A percentile compares a stretch with the other conserved stretches of the same genome.
These are phyloP conservation scores for Leccinum griseonigrum DNA, from an alignment of 1,284 basidiomycete genomes.

Conservation along the genomic window DNA sequence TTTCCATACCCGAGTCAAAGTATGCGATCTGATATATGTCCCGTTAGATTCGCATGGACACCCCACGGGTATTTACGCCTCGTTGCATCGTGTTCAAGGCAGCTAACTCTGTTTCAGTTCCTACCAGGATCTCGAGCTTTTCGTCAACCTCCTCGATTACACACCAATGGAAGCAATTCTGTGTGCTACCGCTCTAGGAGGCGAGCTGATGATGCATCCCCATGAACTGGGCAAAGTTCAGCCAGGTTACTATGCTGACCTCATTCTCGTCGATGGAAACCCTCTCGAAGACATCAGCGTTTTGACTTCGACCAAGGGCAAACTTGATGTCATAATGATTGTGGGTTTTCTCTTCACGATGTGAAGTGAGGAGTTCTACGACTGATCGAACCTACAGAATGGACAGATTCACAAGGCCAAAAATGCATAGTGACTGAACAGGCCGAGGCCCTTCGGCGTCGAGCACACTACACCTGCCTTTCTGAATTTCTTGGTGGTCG, in stretches of 20 bases:
- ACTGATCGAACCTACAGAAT: slow-evolving; percentile 22
- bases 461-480: neutral
- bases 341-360: slow-evolving; percentile 11
- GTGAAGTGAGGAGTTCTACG: neutral
- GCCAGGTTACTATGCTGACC: slow-evolving; percentile 35
- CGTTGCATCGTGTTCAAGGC: neutral
- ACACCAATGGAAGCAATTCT: slow-evolving; percentile 38
- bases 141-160: slow-evolving; percentile 35
- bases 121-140: slow-evolving; percentile 37
- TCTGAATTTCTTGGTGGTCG: neutral
- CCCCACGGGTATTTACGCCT: slow-evolving; percentile 28
- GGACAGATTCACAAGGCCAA: slow-evolving; percentile 26
- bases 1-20: neutral
- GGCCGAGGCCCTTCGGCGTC: neutral
- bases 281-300: slow-evolving; percentile 35
- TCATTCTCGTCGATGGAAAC: slow-evolving; percentile 34
- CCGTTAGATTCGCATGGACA: slow-evolving; percentile 34
- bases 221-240: slow-evolving; percentile 37
- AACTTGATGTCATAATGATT: slow-evolving; percentile 32
- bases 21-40: neutral
- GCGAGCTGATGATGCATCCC: slow-evolving; percentile 35
- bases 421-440: neutral
- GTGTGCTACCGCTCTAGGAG: slow-evolving; percentile 36
- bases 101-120: slow-evolving; percentile 21
- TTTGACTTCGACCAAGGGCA: slow-evolving; percentile 28